Base-by-base conservation (phyloP, 2,329 filamentous ascomycete species). In the Scedosporium dehoogii region DNA sequence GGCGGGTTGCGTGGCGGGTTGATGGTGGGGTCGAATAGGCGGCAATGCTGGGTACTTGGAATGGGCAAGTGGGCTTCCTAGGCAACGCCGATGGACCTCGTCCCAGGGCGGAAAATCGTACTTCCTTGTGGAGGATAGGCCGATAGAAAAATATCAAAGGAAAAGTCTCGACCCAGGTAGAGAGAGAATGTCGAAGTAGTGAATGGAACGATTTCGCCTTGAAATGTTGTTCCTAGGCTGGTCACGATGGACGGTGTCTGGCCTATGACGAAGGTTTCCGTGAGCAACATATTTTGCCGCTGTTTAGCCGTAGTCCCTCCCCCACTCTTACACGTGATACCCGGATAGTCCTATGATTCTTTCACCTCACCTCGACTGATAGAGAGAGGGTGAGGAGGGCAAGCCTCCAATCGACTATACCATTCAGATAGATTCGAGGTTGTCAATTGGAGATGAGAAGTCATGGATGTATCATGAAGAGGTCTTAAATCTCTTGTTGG, bases 21-120 rank as follows among this genome's bases (percentile, higher is more conserved):
- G 46, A 56, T 61, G 29, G 59, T 61, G 59, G 59, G 59, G 59
- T 61, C 4, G 21, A 61, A 61, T 41, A 56, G 59, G 48, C 48
- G 48, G 48, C 59, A 57, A 27, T 53, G 29, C 56, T 21, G 14
- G 51, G 59, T 23, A 6, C 18, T 55, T 9, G 21, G 21, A 14
- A 55, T 7, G 21, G 23, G 21, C 9, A 38, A 38, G 9, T 21
- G 44, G 44, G 44, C 18, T 21, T n/a, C 44, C 44, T 48, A 21
- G 44, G 44, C n/a, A 48, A 21, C 44, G 44, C n/a, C 44, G 44
- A n/a, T 48, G 18, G 44, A 10, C 44, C 18, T 21, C 44, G 16
- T 48, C 44, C 6, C n/a, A 18, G 44, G 44, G 44, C 6, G n/a
- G 16, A 18, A 48, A 48, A 18, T 21, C 44, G 44, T 48, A 18